Evolutionary conservation across 2,329 filamentous ascomycete genomes (phyloP).

Genomic region (Pseudopyrenochaeta lycopersici): DNA sequence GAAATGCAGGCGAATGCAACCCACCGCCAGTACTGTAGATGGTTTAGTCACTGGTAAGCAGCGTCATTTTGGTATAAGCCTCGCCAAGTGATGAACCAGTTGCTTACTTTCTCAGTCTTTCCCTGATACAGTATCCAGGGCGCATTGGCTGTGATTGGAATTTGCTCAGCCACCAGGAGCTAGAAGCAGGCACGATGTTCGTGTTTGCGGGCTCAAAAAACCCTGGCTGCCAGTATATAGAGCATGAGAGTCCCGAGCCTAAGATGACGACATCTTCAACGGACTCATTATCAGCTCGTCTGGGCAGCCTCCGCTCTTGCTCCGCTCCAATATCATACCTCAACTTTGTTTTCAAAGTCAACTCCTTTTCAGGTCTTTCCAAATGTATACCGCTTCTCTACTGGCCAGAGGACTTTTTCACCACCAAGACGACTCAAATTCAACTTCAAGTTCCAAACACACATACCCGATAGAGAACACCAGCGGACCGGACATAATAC

Average conservation of each 20-base stretch:
- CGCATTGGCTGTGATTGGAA: background rate
- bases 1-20: background rate
- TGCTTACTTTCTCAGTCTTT: background rate
- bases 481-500: slow-evolving; percentile 23
- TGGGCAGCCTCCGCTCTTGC: background rate
- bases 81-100: background rate
- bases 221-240: background rate
- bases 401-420: slow-evolving; percentile 2
- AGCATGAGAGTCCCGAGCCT: background rate
- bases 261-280: background rate
- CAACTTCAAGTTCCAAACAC: slow-evolving; percentile 6
- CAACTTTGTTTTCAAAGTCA: background rate
- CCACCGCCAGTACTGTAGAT: background rate
- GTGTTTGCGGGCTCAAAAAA: background rate
- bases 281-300: background rate
- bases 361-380: background rate
- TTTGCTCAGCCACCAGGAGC: background rate
- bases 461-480: slow-evolving; percentile 24
- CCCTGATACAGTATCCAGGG: background rate
- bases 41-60: background rate
- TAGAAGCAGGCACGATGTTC: background rate
- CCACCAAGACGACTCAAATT: background rate
- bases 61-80: background rate
- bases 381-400: slow-evolving; percentile 3
- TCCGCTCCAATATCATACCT: background rate